Evolutionary conservation across 78 protist species (phyloP), one percentile per base, ranked within the genome.

Genomic region (Dictyostelium brefeldianum): DNA sequence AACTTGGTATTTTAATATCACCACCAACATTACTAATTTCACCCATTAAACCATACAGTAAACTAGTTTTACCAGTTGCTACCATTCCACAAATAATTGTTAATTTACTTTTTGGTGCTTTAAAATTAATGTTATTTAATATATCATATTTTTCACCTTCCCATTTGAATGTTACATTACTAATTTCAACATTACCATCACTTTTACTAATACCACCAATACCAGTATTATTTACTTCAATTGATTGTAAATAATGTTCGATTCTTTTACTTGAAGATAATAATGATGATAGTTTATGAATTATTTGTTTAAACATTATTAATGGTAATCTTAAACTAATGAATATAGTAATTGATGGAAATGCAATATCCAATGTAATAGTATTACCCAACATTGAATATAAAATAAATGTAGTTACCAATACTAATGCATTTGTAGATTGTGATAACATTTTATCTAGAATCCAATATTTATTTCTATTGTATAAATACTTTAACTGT

Each of bases 61-160:
- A 95, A 7, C 96, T 79, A 9, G 96, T 62, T 96, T 98, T 98
- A 51, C 99, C 99, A 7, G 73, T 56, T 11, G 98, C 99, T 47
- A 96, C 97, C 0, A 31, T 11, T 10, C 98, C 98, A 18, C 87
- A 81, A 6, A 97, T 92, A 4, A 94, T 90, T 6, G 90, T 67
- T 20, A 96, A 77, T 50, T 54, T 27, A 4, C 96, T 92, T n/a
- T 4, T 22, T 20, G 95, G 95, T 29, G 90, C 90, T 15, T 36
- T 17, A 25, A 91, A 70, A 54, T 74, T 70, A 54, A 91, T 41
- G 25, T 81, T 46, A 18, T 71, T 71, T 43, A 43, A 31, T 17
- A 47, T 17, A 14, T 43, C 15, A 18, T 29, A 0, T 14, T 5
- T 5, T 14, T 29, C 22, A 14, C 41, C 78, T 62, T n/a, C 12